Evolutionary conservation across 148 eudicot genomes (phyloP), one percentile per base, ranked within the genome.

Genomic region (Cornus controversa): DNA sequence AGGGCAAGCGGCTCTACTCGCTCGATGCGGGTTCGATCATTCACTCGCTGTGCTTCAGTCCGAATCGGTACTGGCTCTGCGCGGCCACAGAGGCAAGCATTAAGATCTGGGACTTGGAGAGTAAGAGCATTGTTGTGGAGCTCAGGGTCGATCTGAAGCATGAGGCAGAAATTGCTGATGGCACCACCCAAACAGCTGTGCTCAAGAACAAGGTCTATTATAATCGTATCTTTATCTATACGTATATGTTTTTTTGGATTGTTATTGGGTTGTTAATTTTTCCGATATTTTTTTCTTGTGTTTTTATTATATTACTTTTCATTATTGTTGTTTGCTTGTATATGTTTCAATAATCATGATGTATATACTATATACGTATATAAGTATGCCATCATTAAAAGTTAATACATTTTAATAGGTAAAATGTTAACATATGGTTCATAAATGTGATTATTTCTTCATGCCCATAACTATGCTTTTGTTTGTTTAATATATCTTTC

Each of bases 1-100:
- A 89, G 84, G 96, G 96, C 18, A 91, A 91, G 88, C 85, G 63
- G 82, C 81, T 91, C 18, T 89, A 89, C 77, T 83, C 87, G 13
- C 75, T 91, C 42, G 96, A 91, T 64, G 87, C 89, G 13, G 81
- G 84, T 20, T 67, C 88, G 0, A 90, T 90, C 57, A 86, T 91
- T 70, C 93, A 91, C 75, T 42, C 96, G 20, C 82, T 91, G 20
- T 91, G 96, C 87, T 90, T 91, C 64, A 91, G 93, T 70, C 96
- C 96, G 0, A 91, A 91, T 67, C 88, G 91, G 84, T 91, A 91
- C 81, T 91, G 96, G 96, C 89, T 91, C 5, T 91, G 93, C 74
- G 96, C 93, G 69, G 96, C 96, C 29, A 90, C 93, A 0, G 96
- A 90, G 84, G 40, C 76, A 1, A 81, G 91, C 24, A 90, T 90